Evolutionary conservation across 768 basidiomycete genomes (phyloP).

Genomic region (Tephrocybe sp.): DNA sequence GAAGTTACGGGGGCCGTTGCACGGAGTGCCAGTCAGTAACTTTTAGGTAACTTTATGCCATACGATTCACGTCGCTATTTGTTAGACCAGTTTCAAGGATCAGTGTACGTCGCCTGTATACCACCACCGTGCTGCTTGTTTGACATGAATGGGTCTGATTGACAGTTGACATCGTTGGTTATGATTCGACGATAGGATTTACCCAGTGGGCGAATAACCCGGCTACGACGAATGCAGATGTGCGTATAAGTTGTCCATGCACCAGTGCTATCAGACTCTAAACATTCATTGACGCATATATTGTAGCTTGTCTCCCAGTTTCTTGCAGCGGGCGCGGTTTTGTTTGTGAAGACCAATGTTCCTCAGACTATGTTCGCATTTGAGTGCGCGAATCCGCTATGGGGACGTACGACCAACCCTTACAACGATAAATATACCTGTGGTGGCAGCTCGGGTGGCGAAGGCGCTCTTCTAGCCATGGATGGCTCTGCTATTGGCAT

Average conservation of each 20-base stretch:
- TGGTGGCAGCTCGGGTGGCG: constrained; percentile 86
- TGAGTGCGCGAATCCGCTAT: constrained; percentile 80
- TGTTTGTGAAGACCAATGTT: constrained; percentile 90
- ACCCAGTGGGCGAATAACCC: constrained; percentile 70
- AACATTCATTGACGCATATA: background rate
- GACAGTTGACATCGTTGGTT: constrained; percentile 60
- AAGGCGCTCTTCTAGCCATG: constrained; percentile 75
- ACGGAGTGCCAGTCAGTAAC: constrained; percentile 75
- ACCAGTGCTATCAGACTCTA: too few species aligned
- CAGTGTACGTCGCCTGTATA: constrained; percentile 55
- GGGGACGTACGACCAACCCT: constrained; percentile 78
- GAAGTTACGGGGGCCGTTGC: constrained; percentile 64
- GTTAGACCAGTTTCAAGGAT: constrained; percentile 66
- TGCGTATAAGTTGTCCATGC: too few species aligned
- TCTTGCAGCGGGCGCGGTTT: constrained; percentile 72
- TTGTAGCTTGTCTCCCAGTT: constrained; percentile 57
- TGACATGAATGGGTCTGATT: background rate
- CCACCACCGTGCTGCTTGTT: background rate
- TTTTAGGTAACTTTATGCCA: constrained; percentile 1
- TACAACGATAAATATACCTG: constrained; percentile 56
- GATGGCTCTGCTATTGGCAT: constrained; percentile 79
- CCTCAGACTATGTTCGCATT: constrained; percentile 88
- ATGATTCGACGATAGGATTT: constrained; percentile 70
- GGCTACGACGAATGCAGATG: constrained; percentile 59
- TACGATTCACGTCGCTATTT: background rate